Base-by-base conservation (phyloP, 2,329 filamentous ascomycete species). In the Diaporthe nobilis region DNA sequence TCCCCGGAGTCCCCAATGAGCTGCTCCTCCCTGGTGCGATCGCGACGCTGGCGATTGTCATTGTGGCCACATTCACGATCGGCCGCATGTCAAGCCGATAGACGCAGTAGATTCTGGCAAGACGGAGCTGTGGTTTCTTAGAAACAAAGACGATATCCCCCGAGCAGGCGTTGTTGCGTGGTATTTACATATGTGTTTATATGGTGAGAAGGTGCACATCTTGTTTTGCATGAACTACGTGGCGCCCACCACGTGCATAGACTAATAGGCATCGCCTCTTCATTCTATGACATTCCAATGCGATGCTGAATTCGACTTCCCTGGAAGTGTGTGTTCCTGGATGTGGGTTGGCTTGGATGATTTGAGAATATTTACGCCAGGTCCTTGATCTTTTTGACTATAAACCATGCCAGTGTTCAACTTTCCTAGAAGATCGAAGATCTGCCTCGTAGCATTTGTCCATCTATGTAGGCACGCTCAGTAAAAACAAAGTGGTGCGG, bases 1-100 rank as follows among this genome's bases (percentile, higher is more conserved):
- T 99, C 82, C 90, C 93, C 2, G 97, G 97, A 73, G 94, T 99
- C 47, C 95, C 97, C 12, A 99, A 99, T 82, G 97, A 99, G 81
- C 88, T 98, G 73, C 88, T 99, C 25, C 90, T 98, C 57, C 97
- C 97, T 0, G 97, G 97, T 79, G 97, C 97, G 28, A 96, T 99
- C 82, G 95, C 97, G 75, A 96, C 96, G n/a, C 86, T 99, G 81
- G 97, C 96, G 13, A 95, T 97, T 58, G 96, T 98, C 51, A 98
- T 99, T 84, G 89, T 97, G 55, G 95, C 94, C 78, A 96, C 98
- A 15, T 99, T 99, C 86, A 92, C 95, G 57, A 92, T 99, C 81
- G 92, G 94, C 77, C 92, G 95, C 78, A 86, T 92, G 77, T 87
- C 88, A 49, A 90, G 87, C 84, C 85, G 89, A 82, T 91, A 86